phyloP scores from a whole-genome alignment of 129 eudicot genomes.

The Helianthus tuberosus region DNA sequence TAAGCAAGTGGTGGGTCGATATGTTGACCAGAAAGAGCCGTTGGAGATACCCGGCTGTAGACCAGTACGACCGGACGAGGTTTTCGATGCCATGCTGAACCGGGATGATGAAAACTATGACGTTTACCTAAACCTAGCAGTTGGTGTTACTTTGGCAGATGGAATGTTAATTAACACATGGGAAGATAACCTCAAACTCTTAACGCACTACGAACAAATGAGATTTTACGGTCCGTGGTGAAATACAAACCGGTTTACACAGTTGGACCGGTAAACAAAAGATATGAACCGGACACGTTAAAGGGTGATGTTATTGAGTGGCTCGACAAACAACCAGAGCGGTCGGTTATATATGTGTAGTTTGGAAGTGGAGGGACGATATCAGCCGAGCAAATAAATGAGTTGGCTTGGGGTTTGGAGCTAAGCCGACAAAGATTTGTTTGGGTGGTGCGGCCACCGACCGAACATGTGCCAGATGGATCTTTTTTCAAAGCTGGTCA shows the following conservation, averaged over 20 bases:
- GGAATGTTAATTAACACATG: conserved; percentile 68
- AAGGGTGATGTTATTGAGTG: conserved; percentile 43
- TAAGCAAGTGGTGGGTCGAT: conserved; percentile 52
- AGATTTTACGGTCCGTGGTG: conserved; percentile 24
- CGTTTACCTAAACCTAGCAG: conserved; percentile 34
- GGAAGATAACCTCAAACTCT: conserved; percentile 57
- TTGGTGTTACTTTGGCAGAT: conserved; percentile 36
- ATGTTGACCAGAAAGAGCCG: conserved; percentile 43
- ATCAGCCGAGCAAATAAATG: conserved; percentile 35
- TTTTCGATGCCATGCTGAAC: conserved; percentile 58
- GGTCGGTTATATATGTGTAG: conserved; percentile 55
- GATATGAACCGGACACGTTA: conserved; percentile 15
- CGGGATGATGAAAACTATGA: conserved; percentile 46
- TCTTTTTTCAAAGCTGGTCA: conserved; percentile 15
- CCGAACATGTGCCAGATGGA: background rate
- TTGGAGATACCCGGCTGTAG: conserved; percentile 66
- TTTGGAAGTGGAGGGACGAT: conserved; percentile 63
- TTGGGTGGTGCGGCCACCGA: conserved; percentile 54
- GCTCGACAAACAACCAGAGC: conserved; percentile 58
- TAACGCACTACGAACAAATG: conserved; percentile 36
- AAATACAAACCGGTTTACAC: conserved; percentile 58
- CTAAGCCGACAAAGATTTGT: conserved; percentile 48
- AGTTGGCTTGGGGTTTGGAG: conserved; percentile 56
- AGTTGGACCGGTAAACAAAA: conserved; percentile 57
- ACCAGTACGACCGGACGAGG: conserved; percentile 57